phyloP scores from a whole-genome alignment of 805 yeast genomes.

The Barnettozyma californica region DNA sequence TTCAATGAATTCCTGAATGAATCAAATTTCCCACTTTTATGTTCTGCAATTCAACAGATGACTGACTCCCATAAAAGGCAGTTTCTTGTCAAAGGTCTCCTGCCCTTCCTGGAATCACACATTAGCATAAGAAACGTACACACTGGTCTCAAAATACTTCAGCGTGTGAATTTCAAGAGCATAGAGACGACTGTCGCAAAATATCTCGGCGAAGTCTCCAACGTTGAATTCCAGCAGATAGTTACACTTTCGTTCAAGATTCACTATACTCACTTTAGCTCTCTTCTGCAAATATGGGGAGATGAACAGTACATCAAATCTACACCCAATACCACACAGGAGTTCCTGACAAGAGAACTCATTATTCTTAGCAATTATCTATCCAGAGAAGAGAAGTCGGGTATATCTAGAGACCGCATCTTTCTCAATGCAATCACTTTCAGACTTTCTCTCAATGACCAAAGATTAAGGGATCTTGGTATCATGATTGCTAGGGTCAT shows the following conservation, averaged over 20 bases:
- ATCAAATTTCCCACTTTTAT: constrained; percentile 6
- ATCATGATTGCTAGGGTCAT: constrained; percentile 52
- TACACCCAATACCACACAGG: constrained; percentile 41
- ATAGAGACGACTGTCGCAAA: constrained; percentile 10
- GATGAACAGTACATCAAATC: constrained; percentile 31
- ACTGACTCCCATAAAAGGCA: constrained; percentile 14
- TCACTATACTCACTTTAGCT: background rate
- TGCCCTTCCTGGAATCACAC: constrained; percentile 14
- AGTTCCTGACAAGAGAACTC: constrained; percentile 41
- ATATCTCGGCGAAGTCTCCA: constrained; percentile 4
- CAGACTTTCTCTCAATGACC: constrained; percentile 46
- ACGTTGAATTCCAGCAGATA: constrained; percentile 13
- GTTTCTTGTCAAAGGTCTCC: constrained; percentile 13
- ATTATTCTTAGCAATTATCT: constrained; percentile 31
- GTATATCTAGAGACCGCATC: constrained; percentile 29
- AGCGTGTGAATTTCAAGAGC: constrained; percentile 1
- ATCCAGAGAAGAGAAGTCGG: constrained; percentile 19
- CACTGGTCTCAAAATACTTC: constrained; percentile 11
- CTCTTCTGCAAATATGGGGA: constrained; percentile 31
- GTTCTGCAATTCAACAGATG: constrained; percentile 3
- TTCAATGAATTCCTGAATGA: constrained; percentile 15
- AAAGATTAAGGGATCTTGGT: constrained; percentile 44
- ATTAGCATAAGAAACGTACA: constrained; percentile 7
- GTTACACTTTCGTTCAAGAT: constrained; percentile 7
- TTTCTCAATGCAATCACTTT: constrained; percentile 50